phyloP scores from a whole-genome alignment of 257 asterid genomes.

The Nicotiana undulata region DNA sequence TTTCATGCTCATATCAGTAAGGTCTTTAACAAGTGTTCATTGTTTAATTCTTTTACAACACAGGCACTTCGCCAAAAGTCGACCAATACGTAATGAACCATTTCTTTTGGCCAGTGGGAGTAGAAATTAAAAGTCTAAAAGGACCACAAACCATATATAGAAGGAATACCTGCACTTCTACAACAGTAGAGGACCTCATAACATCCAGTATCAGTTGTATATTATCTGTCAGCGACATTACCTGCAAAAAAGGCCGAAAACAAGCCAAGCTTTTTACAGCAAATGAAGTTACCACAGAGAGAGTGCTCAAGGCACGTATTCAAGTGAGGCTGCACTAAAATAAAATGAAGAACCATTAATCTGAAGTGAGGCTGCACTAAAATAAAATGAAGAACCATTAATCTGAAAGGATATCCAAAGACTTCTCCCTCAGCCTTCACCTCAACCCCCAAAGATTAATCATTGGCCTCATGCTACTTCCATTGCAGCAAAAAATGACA shows the following conservation, averaged over 20 bases:
- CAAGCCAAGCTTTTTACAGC: not conserved
- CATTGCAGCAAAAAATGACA: not conserved
- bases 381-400: not conserved
- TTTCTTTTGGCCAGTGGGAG: not conserved
- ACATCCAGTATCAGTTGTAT: conserved; percentile 48
- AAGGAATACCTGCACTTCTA: conserved; percentile 63
- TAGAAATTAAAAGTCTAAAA: not conserved
- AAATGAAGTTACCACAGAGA: not conserved
- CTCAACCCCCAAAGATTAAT: not conserved
- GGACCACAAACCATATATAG: not conserved
- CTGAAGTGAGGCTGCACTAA: not conserved
- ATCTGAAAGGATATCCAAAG: not conserved
- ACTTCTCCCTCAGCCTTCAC: not conserved
- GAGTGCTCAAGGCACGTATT: not conserved
- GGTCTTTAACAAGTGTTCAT: not conserved
- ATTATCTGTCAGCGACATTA: conserved; percentile 50
- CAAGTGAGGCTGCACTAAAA: not conserved
- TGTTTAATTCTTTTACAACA: not conserved
- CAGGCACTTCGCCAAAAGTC: not conserved
- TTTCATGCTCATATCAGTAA: not conserved
- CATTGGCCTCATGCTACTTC: not conserved
- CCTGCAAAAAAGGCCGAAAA: conserved; percentile 27
- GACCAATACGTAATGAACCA: not conserved
- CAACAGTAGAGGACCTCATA: conserved; percentile 44
- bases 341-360: not conserved